Evolutionary conservation across 805 yeast genomes (phyloP), one percentile per base, ranked within the genome.

Genomic region (Lachancea fermentati): DNA sequence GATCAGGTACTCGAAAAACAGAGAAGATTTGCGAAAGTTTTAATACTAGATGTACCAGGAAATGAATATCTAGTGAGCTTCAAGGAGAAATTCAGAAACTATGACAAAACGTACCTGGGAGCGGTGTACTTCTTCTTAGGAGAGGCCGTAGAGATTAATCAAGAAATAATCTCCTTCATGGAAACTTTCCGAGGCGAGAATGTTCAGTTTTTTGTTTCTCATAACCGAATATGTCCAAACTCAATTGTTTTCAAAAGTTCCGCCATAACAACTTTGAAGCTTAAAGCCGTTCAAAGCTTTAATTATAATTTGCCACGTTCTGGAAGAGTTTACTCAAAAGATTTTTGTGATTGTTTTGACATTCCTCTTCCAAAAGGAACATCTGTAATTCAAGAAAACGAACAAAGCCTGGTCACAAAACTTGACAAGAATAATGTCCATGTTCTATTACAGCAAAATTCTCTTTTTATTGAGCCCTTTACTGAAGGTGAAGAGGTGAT

Each of bases 51-150:
- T 53, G 72, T 87, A 17, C 96, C 96, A 0, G 65, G 69, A 13
- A 40, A 46, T 0, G 58, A 55, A 0, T 83, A 80, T 51, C 57
- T 77, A 12, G 48, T 60, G 5, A 63, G 62, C 4, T 46, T 50
- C 14, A 61, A 61, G 4, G 51, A 62, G 4, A 37, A 51, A 11
- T 60, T 68, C 51, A 16, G 42, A 31, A 30, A 44, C 9, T 51
- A 54, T 43, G 56, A 55, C 30, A 22, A 25, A n/a, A 47, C 46
- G 4, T 47, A 59, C 3, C 63, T 68, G 2, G 63, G 72, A 15
- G 73, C 77, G 1, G 82, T 88, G 1, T 88, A 85, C 57, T 95
- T 86, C 60, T 75, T 86, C 42, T 62, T 93, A 19, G 93, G 84
- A n/a, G 75, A 70, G 4, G 74, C 70, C 2, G 67, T 85, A 1